Evolutionary conservation across 495 filamentous ascomycete genomes (phyloP).

Genomic region (Melanomma pulvis-pyrius): DNA sequence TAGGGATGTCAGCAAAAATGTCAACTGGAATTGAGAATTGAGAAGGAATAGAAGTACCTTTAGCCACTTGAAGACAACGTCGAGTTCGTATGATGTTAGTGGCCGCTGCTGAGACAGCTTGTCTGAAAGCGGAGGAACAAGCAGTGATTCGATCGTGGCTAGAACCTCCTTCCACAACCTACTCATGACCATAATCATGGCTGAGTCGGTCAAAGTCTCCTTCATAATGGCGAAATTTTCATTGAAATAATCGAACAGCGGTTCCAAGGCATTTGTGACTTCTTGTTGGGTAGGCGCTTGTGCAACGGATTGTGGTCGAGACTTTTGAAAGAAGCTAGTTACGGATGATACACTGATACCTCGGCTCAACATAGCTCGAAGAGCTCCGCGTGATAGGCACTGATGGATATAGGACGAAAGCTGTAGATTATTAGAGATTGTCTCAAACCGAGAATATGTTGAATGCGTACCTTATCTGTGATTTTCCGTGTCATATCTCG

Average conservation of each 20-base stretch:
- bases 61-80: slow-evolving; percentile 95
- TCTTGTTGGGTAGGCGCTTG: slow-evolving; percentile 69
- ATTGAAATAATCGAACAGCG: slow-evolving; percentile 95
- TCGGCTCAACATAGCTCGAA: slow-evolving; percentile 71
- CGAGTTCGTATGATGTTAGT: slow-evolving; percentile 85
- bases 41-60: slow-evolving; percentile 28
- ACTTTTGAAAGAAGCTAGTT: slow-evolving; percentile 72
- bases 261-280: slow-evolving; percentile 77
- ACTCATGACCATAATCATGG: slow-evolving; percentile 97
- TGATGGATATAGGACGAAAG: slow-evolving; percentile 93
- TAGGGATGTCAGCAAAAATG: slow-evolving; percentile 44
- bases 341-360: slow-evolving; percentile 76
- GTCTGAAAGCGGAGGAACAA: slow-evolving; percentile 94
- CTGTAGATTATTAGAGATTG: slow-evolving; percentile 49
- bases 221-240: slow-evolving; percentile 99
- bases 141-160: slow-evolving; percentile 81
- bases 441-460: not conserved
- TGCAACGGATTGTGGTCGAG: slow-evolving; percentile 54
- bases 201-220: slow-evolving; percentile 84
- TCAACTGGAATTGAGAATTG: not conserved
- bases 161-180: slow-evolving; percentile 98
- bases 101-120: slow-evolving; percentile 89
- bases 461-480: slow-evolving; percentile 81
- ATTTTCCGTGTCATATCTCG: slow-evolving; percentile 97
- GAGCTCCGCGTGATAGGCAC: slow-evolving; percentile 77